Evolutionary conservation across 805 yeast genomes (phyloP), one percentile per base, ranked within the genome.

Genomic region (Wickerhamiella azymoides): DNA sequence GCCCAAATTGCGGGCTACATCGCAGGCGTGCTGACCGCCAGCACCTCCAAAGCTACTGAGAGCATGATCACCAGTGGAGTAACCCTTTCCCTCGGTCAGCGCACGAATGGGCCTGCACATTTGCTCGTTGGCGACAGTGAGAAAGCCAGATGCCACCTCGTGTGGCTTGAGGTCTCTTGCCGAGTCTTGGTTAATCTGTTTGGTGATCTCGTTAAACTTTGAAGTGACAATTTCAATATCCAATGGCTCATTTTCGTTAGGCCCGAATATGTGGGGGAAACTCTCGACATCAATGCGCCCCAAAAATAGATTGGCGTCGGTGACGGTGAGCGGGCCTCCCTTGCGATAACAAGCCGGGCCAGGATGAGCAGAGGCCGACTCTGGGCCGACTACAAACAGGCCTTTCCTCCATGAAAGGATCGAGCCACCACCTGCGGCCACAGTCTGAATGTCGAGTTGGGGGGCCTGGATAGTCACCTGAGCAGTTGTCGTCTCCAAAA

Each of bases 41-140:
- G 94, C 94, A 41, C 95, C 95, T 40, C 95, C 95, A 63, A 85
- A 85, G 2, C 89, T 73, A 1, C 86, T 93, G 49, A 85, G 63
- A 48, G 80, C 65, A 59, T 85, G 94, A 10, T 72, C 66, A 9
- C 80, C 59, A 0, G 77, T 70, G 36, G 74, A 69, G 56, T 77
- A 76, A 4, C 95, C 95, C 57, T 78, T 83, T 1, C 89, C 84
- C 58, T 84, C 95, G 0, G 94, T 84, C 44, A 85, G 64, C 36
- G 81, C 78, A 48, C 95, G 70, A 45, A 85, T 82, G 2, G 95
- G 94, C 50, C 93, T 72, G n/a, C 92, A 82, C 94, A 85, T 85
- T 1, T 86, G 68, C 55, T 83, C 93, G 55, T 82, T 80, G 1
- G 95, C 94, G 6, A 85, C 93, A 50, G 77, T 73, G 45, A 85